Conservation (phyloP, 108 stramenopile genomes). For the Pseudonitzschia multistriata region DNA sequence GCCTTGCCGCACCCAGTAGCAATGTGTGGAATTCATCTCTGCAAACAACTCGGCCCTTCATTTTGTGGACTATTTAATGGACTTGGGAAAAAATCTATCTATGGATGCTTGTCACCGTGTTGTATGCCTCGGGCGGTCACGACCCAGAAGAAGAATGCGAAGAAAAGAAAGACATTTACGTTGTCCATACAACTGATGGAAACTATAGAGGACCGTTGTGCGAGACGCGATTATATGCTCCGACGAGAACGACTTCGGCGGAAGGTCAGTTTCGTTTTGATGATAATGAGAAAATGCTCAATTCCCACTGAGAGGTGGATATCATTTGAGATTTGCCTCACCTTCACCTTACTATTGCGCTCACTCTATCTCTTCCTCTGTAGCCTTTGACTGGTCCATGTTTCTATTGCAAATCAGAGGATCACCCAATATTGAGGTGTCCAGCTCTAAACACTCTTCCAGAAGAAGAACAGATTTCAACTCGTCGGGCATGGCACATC, state of each 20-base stretch:
- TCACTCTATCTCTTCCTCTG: background rate
- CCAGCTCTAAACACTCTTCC: slow-evolving; percentile 29
- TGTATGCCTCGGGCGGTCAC: slow-evolving; percentile 62
- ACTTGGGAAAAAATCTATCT: slow-evolving; percentile 50
- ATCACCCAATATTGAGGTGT: slow-evolving; percentile 41
- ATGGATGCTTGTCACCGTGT: slow-evolving; percentile 64
- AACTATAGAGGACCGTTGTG: slow-evolving; percentile 10
- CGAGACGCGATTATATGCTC: slow-evolving; percentile 33
- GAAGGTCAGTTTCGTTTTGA: slow-evolving; percentile 21
- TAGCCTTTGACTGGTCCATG: slow-evolving; percentile 30
- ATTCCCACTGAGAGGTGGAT: too few species aligned
- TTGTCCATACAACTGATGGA: slow-evolving; percentile 18
- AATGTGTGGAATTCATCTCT: slow-evolving; percentile 69
- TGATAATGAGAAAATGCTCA: background rate
- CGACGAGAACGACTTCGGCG: slow-evolving; percentile 35
- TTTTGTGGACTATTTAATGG: slow-evolving; percentile 59
- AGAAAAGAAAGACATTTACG: slow-evolving; percentile 9
- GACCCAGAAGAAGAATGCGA: slow-evolving; percentile 19
- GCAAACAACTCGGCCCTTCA: slow-evolving; percentile 62
- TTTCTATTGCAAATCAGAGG: slow-evolving; percentile 44
- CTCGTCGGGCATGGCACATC: slow-evolving; percentile 29
- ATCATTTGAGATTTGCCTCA: too few species aligned
- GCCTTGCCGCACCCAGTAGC: slow-evolving; percentile 38
- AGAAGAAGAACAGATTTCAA: slow-evolving; percentile 28
- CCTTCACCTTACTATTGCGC: background rate